Percentiles rank a stretch among this genome's conserved stretches.
phyloP scores from a whole-genome alignment of 495 filamentous ascomycete genomes.

The Hypoxylon rickii region DNA sequence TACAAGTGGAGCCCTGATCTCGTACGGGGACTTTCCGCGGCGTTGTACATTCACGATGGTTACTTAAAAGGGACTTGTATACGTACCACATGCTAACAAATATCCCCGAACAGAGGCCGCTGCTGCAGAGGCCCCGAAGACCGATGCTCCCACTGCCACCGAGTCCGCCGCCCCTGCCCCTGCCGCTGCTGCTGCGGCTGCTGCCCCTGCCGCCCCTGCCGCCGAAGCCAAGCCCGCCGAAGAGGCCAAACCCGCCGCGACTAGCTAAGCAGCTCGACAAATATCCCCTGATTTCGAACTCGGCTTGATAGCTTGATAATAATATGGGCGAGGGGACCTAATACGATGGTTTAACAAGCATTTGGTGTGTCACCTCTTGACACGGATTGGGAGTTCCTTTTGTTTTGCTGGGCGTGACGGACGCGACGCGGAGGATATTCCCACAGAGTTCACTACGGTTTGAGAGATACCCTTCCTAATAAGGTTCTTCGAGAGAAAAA shows the following conservation, averaged over 20 bases:
- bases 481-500: slow-evolving; percentile 12
- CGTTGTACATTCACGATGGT: slow-evolving; percentile 11
- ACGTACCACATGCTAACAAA: slow-evolving; percentile 6
- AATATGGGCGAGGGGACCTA: no score
- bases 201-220: slow-evolving; percentile 29
- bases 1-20: slow-evolving; percentile 3
- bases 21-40: slow-evolving; percentile 10
- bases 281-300: slow-evolving; percentile 7
- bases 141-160: slow-evolving; percentile 21
- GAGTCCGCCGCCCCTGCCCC: background rate
- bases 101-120: slow-evolving; percentile 10
- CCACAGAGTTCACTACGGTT: slow-evolving; percentile 30
- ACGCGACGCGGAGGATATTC: slow-evolving; percentile 30
- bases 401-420: background rate
- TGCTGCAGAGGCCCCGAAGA: slow-evolving; percentile 12
- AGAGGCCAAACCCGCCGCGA: slow-evolving; percentile 25
- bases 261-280: slow-evolving; percentile 2
- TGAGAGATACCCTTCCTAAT: slow-evolving; percentile 28
- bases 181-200: slow-evolving; percentile 8
- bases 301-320: no score
- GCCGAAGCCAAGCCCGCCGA: slow-evolving; percentile 26
- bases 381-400: background rate
- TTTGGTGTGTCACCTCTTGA: background rate
- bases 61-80: slow-evolving; percentile 1
- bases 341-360: background rate